Evolutionary conservation across 129 eudicot species (phyloP).

Genomic region (Pseudognaphalium luteoalbum): DNA sequence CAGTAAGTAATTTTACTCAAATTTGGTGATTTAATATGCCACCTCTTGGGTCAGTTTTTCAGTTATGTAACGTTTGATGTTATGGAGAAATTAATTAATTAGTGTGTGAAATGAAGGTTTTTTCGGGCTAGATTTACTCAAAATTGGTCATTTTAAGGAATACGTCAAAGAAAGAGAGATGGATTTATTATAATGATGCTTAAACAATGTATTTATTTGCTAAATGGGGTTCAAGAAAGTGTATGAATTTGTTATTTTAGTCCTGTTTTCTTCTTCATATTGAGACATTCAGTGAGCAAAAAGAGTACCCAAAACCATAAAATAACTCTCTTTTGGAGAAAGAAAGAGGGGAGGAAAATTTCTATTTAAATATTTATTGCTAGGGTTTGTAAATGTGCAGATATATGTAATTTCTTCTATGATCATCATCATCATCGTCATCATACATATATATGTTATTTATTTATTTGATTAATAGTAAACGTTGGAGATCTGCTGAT

Average conservation of each 20-base stretch:
- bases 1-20: conserved; percentile 29
- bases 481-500: conserved; percentile 25
- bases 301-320: conserved; percentile 13
- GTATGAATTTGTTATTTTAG: conserved; percentile 30
- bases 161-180: conserved; percentile 20
- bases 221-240: conserved; percentile 17
- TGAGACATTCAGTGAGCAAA: conserved; percentile 28
- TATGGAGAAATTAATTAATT: conserved; percentile 1
- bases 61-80: background rate
- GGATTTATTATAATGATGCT: background rate
- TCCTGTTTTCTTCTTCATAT: conserved; percentile 35
- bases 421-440: background rate
- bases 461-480: background rate
- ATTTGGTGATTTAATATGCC: background rate
- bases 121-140: conserved; percentile 23
- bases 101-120: background rate
- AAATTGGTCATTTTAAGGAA: conserved; percentile 17
- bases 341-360: conserved; percentile 33
- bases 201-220: conserved; percentile 34
- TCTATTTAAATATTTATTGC: background rate
- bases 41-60: conserved; percentile 5
- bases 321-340: conserved; percentile 16
- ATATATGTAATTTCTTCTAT: conserved; percentile 17
- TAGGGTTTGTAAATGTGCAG: conserved; percentile 51
- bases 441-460: background rate